Evolutionary conservation across 768 basidiomycete genomes (phyloP).

Genomic region (Inosperma sp.): DNA sequence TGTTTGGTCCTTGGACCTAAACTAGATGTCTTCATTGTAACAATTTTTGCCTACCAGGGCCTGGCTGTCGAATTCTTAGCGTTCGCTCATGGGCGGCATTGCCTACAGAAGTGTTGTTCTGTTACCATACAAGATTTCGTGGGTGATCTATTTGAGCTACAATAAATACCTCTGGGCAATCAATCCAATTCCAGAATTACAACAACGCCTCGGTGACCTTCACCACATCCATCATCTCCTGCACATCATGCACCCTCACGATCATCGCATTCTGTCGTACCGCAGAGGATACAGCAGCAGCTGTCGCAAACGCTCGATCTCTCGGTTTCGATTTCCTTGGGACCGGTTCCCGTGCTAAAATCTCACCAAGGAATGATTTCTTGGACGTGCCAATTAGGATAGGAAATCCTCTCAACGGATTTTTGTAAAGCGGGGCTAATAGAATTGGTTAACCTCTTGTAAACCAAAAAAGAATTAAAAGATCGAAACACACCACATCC

Average conservation of each 20-base stretch:
- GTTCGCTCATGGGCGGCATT: no score
- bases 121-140: no score
- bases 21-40: no score
- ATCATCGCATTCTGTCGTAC: slow-evolving; percentile 68
- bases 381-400: slow-evolving; percentile 73
- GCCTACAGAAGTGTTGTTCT: no score
- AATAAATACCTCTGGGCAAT: no score
- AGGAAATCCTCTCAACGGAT: slow-evolving; percentile 56
- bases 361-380: slow-evolving; percentile 77
- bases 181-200: no score
- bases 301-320: slow-evolving; percentile 76
- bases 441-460: no score
- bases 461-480: background rate
- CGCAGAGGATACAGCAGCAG: slow-evolving; percentile 67
- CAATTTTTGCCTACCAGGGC: no score
- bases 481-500: slow-evolving; percentile 25
- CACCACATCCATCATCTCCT: slow-evolving; percentile 70
- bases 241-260: slow-evolving; percentile 79
- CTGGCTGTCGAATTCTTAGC: no score
- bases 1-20: no score
- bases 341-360: slow-evolving; percentile 48
- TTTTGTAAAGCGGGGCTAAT: slow-evolving; percentile 24
- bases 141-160: no score
- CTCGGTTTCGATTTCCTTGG: slow-evolving; percentile 56
- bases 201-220: slow-evolving; percentile 60